These are phyloP conservation scores for Digitaria exilis DNA, from an alignment of 202 grass and related monocot species.

Conservation along the genomic window DNA sequence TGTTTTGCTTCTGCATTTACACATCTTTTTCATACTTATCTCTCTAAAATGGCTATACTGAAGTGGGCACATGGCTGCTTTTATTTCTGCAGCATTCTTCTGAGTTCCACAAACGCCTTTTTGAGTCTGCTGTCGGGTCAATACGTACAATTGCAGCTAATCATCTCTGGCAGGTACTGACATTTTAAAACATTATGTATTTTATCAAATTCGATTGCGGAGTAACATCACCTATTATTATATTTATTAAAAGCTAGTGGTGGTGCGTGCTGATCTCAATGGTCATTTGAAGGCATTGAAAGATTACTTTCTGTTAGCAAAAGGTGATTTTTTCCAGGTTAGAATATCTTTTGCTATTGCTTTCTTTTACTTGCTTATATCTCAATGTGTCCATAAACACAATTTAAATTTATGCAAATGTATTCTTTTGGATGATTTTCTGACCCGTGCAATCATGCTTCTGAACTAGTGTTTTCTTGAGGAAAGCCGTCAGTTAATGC, in stretches of 20 bases:
- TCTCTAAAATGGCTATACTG: background rate
- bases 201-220: slow-evolving; percentile 33
- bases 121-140: slow-evolving; percentile 93
- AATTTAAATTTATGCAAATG: background rate
- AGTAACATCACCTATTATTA: slow-evolving; percentile 32
- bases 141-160: slow-evolving; percentile 94
- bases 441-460: slow-evolving; percentile 20
- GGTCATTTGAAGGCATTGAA: slow-evolving; percentile 97
- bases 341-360: background rate
- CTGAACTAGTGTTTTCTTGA: slow-evolving; percentile 88
- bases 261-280: slow-evolving; percentile 96
- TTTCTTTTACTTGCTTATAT: slow-evolving; percentile 21
- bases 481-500: slow-evolving; percentile 92
- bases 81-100: slow-evolving; percentile 80
- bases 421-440: slow-evolving; percentile 14
- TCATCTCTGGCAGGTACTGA: slow-evolving; percentile 92
- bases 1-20: background rate
- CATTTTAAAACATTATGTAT: slow-evolving; percentile 30
- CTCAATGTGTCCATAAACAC: background rate
- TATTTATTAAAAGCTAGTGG: slow-evolving; percentile 86
- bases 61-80: background rate
- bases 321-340: slow-evolving; percentile 99
- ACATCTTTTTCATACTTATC: slow-evolving; percentile 27
- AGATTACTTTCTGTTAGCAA: slow-evolving; percentile 99
- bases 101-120: slow-evolving; percentile 91